Conservation (phyloP, 345 rosid genomes). For the Salix brachista region DNA sequence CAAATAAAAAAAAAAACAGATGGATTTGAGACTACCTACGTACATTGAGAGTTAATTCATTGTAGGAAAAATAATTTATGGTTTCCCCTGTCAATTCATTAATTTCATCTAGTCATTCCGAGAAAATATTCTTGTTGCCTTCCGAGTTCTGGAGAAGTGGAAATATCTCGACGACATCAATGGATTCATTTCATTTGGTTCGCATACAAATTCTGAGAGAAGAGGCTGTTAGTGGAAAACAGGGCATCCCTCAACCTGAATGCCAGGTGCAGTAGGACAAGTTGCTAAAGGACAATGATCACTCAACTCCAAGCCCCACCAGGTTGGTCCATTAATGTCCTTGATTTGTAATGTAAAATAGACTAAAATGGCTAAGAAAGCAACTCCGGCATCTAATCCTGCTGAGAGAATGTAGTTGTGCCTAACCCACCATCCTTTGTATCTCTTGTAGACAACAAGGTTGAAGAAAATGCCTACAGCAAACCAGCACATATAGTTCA, state of each 20-base stretch:
- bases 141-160: too few species aligned
- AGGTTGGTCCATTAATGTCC: constrained; percentile 34
- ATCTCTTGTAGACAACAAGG: constrained; percentile 22
- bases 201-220: not conserved
- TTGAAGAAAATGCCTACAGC: constrained; percentile 15
- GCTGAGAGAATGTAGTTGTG: constrained; percentile 47
- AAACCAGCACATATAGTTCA: constrained; percentile 17
- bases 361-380: constrained; percentile 43
- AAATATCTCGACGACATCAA: not conserved
- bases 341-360: constrained; percentile 34
- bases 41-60: too few species aligned
- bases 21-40: too few species aligned
- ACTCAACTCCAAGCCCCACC: constrained; percentile 48
- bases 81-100: too few species aligned
- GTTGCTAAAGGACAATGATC: constrained; percentile 49
- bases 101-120: too few species aligned
- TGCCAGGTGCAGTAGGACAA: constrained; percentile 43
- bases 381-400: constrained; percentile 52
- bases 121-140: too few species aligned
- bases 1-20: too few species aligned
- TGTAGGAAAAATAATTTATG: too few species aligned
- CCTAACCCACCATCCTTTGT: constrained; percentile 52
- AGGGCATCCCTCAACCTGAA: constrained; percentile 40
- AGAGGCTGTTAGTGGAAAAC: constrained; percentile 1
- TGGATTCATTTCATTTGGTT: not conserved